These are phyloP conservation scores for Colletotrichum orchidophilum DNA, from an alignment of 2,329 filamentous ascomycete species.

Conservation along the genomic window DNA sequence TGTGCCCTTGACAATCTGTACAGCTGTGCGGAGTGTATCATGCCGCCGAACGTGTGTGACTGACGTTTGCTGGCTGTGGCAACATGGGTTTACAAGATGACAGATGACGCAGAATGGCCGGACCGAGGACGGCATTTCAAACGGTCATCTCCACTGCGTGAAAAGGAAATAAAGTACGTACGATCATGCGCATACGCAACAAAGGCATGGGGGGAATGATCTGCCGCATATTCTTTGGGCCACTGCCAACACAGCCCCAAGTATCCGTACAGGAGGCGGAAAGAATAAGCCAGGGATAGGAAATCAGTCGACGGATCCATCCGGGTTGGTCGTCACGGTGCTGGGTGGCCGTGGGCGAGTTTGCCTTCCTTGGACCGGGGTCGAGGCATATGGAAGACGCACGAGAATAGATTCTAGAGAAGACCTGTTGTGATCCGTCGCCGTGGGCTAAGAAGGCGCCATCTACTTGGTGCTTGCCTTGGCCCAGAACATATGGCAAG, in stretches of 20 bases:
- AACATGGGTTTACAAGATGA: background rate
- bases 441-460: background rate
- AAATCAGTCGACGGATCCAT: background rate
- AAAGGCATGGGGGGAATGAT: conserved; percentile 20
- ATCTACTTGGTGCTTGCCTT: background rate
- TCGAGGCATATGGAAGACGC: background rate
- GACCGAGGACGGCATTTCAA: conserved; percentile 14
- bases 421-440: background rate
- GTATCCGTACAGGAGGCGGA: background rate
- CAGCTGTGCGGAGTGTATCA: background rate
- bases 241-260: background rate
- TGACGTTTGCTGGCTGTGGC: background rate
- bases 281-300: background rate
- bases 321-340: conserved; percentile 1
- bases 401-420: too few relatives aligned
- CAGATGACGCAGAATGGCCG: conserved; percentile 11
- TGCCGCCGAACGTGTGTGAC: background rate
- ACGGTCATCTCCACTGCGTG: conserved; percentile 11
- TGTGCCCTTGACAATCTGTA: background rate
- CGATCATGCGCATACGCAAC: conserved; percentile 29
- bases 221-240: background rate
- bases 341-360: background rate
- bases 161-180: conserved; percentile 9
- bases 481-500: background rate
- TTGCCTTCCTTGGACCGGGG: background rate